phyloP scores from a whole-genome alignment of 352 stramenopile species.

The Globisporangium nunn region DNA sequence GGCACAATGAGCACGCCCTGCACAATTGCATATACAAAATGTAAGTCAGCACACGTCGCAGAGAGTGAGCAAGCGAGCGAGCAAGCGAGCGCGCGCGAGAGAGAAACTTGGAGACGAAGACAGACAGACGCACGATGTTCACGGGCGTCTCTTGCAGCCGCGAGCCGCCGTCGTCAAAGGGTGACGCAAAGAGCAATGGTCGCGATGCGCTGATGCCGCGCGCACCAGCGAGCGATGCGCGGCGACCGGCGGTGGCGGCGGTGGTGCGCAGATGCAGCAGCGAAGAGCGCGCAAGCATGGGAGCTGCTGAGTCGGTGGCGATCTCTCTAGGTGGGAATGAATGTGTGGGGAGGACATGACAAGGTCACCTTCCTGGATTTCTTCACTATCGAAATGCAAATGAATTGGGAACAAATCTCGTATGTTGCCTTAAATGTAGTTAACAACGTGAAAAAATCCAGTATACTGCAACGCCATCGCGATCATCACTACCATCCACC shows the following conservation, averaged over 20 bases:
- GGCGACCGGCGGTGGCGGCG: background rate
- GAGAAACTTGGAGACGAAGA: background rate
- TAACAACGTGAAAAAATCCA: too few relatives aligned
- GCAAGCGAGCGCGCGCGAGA: too few relatives aligned
- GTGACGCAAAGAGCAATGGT: slow-evolving; percentile 14
- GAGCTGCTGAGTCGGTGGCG: too few relatives aligned
- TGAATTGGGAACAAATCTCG: too few relatives aligned
- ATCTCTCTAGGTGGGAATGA: background rate
- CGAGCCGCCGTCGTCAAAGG: slow-evolving; percentile 37
- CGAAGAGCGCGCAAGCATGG: background rate
- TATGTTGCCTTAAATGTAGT: too few relatives aligned
- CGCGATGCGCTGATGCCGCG: slow-evolving; percentile 20
- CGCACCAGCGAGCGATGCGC: background rate
- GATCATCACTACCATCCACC: too few relatives aligned
- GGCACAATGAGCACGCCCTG: slow-evolving; percentile 83
- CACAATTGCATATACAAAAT: background rate
- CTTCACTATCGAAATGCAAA: too few relatives aligned
- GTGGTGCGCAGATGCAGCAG: background rate
- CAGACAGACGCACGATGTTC: slow-evolving; percentile 37
- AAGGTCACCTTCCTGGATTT: too few relatives aligned
- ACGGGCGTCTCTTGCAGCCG: slow-evolving; percentile 41
- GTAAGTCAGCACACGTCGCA: background rate
- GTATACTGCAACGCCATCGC: too few relatives aligned
- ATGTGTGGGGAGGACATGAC: background rate
- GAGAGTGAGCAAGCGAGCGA: too few relatives aligned